A percentile compares a stretch with the other conserved stretches of the same genome.
Evolutionary conservation across 2,329 filamentous ascomycete genomes (phyloP).

Genomic region (Xylariales sp.): DNA sequence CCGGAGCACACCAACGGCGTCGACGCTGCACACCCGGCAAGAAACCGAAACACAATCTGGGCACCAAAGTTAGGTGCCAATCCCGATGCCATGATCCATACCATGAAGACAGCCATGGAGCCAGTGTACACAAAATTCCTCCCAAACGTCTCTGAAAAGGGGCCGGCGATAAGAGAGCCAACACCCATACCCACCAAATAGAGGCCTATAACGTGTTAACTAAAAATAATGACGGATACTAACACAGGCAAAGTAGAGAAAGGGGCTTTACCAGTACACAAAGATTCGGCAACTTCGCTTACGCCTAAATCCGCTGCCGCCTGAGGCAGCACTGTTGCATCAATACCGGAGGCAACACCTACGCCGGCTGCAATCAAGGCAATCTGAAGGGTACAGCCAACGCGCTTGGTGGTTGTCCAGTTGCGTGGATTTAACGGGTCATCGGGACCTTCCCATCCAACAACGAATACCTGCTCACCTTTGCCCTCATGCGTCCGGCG

Average conservation of each 20-base stretch:
- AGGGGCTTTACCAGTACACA: constrained; percentile 34
- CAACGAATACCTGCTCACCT: constrained; percentile 28
- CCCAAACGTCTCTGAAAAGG: constrained; percentile 33
- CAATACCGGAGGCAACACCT: constrained; percentile 46
- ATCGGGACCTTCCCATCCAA: constrained; percentile 31
- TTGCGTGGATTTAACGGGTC: constrained; percentile 34
- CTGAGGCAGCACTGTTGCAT: constrained; percentile 41
- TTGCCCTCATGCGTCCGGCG: constrained; percentile 17
- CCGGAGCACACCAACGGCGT: constrained; percentile 37
- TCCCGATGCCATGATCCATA: constrained; percentile 38
- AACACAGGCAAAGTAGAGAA: neutral
- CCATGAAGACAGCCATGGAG: constrained; percentile 33
- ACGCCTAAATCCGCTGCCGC: constrained; percentile 42
- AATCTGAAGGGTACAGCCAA: constrained; percentile 35
- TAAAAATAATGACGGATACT: neutral
- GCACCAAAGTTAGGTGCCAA: constrained; percentile 35
- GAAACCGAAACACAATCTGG: constrained; percentile 40
- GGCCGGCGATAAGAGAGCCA: constrained; percentile 31
- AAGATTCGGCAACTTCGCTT: constrained; percentile 42
- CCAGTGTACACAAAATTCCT: constrained; percentile 28
- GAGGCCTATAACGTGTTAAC: constrained; percentile 13
- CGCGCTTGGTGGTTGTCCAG: constrained; percentile 26
- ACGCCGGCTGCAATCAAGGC: constrained; percentile 45
- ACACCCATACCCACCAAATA: constrained; percentile 32
- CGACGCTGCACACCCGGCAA: constrained; percentile 40